Percentiles rank a stretch among this genome's conserved stretches.
Conservation (phyloP, 768 basidiomycete genomes). For the Lactarius trivialis region DNA sequence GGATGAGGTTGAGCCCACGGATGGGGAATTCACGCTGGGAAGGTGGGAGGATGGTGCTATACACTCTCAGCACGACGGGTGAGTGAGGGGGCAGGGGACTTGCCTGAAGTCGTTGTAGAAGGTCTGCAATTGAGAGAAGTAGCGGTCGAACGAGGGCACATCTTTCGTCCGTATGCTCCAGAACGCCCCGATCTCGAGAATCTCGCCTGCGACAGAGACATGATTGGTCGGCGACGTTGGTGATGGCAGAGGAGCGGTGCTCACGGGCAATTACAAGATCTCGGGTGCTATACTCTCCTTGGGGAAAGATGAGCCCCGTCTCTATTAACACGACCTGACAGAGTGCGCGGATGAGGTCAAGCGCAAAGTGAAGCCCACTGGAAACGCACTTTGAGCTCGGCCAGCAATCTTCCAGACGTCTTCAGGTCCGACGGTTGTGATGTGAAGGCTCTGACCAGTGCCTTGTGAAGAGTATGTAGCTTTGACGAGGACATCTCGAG, state of each 20-base stretch:
- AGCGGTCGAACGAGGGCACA: slow-evolving; percentile 90
- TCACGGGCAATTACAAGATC: slow-evolving; percentile 44
- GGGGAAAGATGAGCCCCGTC: slow-evolving; percentile 70
- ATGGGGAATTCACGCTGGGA: slow-evolving; percentile 86
- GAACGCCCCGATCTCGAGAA: slow-evolving; percentile 93
- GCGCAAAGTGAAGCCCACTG: not conserved
- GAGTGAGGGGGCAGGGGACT: slow-evolving; percentile 1
- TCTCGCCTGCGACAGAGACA: slow-evolving; percentile 56
- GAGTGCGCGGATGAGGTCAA: not conserved
- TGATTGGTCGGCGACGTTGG: not conserved
- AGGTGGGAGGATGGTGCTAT: slow-evolving; percentile 64
- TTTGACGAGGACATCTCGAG: slow-evolving; percentile 44
- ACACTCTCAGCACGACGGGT: not conserved
- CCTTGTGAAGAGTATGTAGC: slow-evolving; percentile 55
- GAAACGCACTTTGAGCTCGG: slow-evolving; percentile 63
- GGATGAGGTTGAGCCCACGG: slow-evolving; percentile 89
- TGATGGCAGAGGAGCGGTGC: not conserved
- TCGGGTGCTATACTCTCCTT: slow-evolving; percentile 50
- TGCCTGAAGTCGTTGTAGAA: slow-evolving; percentile 86
- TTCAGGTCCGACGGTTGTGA: slow-evolving; percentile 61
- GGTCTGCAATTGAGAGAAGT: slow-evolving; percentile 84
- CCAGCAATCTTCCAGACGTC: slow-evolving; percentile 54
- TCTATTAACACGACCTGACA: slow-evolving; percentile 69
- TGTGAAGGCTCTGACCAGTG: slow-evolving; percentile 61
- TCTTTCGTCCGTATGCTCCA: slow-evolving; percentile 86